phyloP scores from a whole-genome alignment of 1,284 basidiomycete species.

The Cryptococcus maquisensis region DNA sequence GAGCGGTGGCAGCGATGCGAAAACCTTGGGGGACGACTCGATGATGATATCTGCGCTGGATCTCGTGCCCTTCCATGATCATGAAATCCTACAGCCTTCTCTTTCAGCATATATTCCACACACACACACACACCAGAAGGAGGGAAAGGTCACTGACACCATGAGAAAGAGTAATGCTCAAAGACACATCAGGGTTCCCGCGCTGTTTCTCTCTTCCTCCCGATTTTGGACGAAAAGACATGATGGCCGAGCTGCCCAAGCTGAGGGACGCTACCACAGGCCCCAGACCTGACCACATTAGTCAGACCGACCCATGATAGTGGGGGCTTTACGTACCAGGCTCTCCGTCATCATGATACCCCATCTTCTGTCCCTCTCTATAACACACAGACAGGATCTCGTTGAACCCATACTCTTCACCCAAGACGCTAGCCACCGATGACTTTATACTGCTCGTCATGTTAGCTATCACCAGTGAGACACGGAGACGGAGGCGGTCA shows the following conservation, averaged over 20 bases:
- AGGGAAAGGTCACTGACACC: conserved; percentile 26
- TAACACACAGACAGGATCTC: conserved; percentile 44
- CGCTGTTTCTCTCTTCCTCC: neutral
- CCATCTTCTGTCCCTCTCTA: conserved; percentile 46
- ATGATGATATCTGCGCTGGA: conserved; percentile 38
- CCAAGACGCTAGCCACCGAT: conserved; percentile 16
- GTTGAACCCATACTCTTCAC: conserved; percentile 30
- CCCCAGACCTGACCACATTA: conserved; percentile 29
- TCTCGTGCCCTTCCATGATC: conserved; percentile 36
- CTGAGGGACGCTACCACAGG: conserved; percentile 39
- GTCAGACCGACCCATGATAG: neutral
- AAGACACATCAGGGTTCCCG: conserved; percentile 3
- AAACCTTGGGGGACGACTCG: conserved; percentile 33
- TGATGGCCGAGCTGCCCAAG: conserved; percentile 32
- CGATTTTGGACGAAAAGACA: conserved; percentile 36
- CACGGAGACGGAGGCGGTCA: too few relatives aligned
- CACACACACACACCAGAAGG: too few relatives aligned
- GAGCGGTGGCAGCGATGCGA: conserved; percentile 38
- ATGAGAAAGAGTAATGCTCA: conserved; percentile 27
- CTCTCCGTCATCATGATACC: conserved; percentile 47
- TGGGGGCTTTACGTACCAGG: conserved; percentile 20
- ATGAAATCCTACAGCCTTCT: conserved; percentile 31
- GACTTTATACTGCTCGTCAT: conserved; percentile 17
- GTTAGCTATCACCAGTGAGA: too few relatives aligned
- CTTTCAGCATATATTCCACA: neutral